These are phyloP conservation scores for Fusarium domesticum DNA, from an alignment of 2,329 filamentous ascomycete genomes.

Conservation along the genomic window DNA sequence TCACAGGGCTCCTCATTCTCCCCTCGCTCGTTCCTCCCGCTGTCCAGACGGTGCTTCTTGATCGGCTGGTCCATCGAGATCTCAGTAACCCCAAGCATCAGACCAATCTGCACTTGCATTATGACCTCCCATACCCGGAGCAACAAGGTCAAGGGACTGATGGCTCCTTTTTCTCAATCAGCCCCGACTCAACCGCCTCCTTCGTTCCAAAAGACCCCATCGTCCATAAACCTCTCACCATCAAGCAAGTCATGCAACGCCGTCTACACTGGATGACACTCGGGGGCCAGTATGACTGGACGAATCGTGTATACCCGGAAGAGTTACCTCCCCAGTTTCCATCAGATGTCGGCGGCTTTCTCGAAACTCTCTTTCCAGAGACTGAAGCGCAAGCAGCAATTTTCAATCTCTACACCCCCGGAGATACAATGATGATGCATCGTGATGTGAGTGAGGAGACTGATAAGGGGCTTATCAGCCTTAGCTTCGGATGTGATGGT, in stretches of 20 bases:
- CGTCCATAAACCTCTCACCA: slow-evolving; percentile 71
- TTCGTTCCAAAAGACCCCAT: slow-evolving; percentile 66
- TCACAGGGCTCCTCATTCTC: slow-evolving; percentile 73
- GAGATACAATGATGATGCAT: slow-evolving; percentile 89
- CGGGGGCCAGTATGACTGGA: slow-evolving; percentile 97
- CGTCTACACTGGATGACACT: slow-evolving; percentile 92
- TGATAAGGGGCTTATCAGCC: slow-evolving; percentile 72
- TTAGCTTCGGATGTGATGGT: slow-evolving; percentile 87
- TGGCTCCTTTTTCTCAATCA: slow-evolving; percentile 54
- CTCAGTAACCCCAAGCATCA: slow-evolving; percentile 70
- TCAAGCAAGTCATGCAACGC: slow-evolving; percentile 68
- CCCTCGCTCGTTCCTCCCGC: slow-evolving; percentile 69
- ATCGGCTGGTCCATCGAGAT: slow-evolving; percentile 72
- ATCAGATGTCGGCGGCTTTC: slow-evolving; percentile 63
- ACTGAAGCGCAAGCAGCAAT: slow-evolving; percentile 87
- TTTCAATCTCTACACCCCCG: slow-evolving; percentile 86
- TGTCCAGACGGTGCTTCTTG: slow-evolving; percentile 68
- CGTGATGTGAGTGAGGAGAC: slow-evolving; percentile 88
- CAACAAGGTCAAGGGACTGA: slow-evolving; percentile 20
- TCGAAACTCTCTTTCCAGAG: slow-evolving; percentile 69
- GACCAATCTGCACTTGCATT: slow-evolving; percentile 88
- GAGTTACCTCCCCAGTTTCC: slow-evolving; percentile 71
- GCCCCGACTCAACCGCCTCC: slow-evolving; percentile 49
- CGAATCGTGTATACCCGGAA: slow-evolving; percentile 73
- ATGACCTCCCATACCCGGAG: slow-evolving; percentile 61